phyloP scores from a whole-genome alignment of 176 grass and related monocot species.

The Paspalum vaginatum region DNA sequence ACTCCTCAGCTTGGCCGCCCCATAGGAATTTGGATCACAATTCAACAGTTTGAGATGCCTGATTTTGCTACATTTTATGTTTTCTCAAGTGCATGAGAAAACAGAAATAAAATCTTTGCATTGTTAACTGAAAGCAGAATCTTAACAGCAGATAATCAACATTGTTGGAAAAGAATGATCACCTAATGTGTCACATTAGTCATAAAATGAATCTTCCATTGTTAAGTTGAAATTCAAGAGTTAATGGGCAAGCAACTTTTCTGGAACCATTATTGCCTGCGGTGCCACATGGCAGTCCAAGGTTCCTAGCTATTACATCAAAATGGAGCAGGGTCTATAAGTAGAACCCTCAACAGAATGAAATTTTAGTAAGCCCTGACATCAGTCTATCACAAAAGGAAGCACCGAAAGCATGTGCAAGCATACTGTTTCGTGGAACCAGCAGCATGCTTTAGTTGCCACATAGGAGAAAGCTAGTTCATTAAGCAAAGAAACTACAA shows the following conservation, averaged over 20 bases:
- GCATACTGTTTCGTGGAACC: constrained; percentile 3
- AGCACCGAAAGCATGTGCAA: constrained; percentile 38
- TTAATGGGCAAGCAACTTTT: background rate
- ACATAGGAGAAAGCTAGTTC: constrained; percentile 9
- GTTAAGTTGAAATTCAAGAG: background rate
- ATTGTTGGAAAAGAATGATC: background rate
- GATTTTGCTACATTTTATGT: background rate
- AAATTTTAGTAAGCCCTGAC: background rate
- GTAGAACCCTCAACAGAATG: background rate
- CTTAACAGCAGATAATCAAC: background rate
- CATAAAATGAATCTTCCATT: background rate
- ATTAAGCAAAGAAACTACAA: constrained; percentile 20
- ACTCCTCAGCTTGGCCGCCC: no score
- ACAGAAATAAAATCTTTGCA: background rate
- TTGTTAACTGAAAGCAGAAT: background rate
- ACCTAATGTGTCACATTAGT: background rate
- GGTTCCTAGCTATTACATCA: background rate
- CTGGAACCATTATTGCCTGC: background rate
- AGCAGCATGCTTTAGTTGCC: constrained; percentile 12
- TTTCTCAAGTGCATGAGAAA: background rate
- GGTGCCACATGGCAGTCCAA: background rate
- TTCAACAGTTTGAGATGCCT: constrained; percentile 13
- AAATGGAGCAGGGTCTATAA: background rate
- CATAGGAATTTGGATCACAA: no score
- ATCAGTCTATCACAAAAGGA: constrained; percentile 27